Evolutionary conservation across 805 yeast genomes (phyloP), one percentile per base, ranked within the genome.

Genomic region (Candida multigemmis): DNA sequence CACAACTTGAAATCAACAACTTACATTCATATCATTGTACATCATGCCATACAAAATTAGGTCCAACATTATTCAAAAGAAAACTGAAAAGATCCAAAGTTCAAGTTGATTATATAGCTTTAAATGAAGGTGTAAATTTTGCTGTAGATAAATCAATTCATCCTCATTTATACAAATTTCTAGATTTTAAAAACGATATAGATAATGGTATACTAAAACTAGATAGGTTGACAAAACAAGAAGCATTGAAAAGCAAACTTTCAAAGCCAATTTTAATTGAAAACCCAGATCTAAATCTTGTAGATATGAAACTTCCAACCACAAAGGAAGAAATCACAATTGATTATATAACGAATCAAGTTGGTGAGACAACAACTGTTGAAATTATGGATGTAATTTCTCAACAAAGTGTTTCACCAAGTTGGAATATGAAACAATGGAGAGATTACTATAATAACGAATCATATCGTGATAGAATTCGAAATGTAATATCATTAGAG

Each of bases 371-470:
- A 20, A 53, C 56, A 4, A 67, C 66, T 1, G 68, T 86, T 2
- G 93, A 83, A 30, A 94, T 86, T 2, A 83, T 86, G 89, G 95
- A 86, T 47, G 94, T 84, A 3, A 61, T 80, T 13, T 77, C 93
- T 0, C 96, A 86, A 42, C 77, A 78, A 30, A 68, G 73, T 20
- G 62, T 60, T 15, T 44, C 60, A 8, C 73, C 77, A 1, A 65
- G 68, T 8, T 85, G 94, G 95, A 63, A 68, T 12, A 50, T 85
- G 58, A 66, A 66, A 1, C 63, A 60, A 34, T 86, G 96, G 95
- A 56, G 74, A 29, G 77, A 79, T 19, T 86, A 85, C 48, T 83
- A 74, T 49, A 50, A 60, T 14, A 45, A 60, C 1, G 52, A 55
- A 2, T 46, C 43, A 0, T 59, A 60, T 8, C 55, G 89, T 23